phyloP scores from a whole-genome alignment of 2,329 filamentous ascomycete species.

The Didymella pomorum region DNA sequence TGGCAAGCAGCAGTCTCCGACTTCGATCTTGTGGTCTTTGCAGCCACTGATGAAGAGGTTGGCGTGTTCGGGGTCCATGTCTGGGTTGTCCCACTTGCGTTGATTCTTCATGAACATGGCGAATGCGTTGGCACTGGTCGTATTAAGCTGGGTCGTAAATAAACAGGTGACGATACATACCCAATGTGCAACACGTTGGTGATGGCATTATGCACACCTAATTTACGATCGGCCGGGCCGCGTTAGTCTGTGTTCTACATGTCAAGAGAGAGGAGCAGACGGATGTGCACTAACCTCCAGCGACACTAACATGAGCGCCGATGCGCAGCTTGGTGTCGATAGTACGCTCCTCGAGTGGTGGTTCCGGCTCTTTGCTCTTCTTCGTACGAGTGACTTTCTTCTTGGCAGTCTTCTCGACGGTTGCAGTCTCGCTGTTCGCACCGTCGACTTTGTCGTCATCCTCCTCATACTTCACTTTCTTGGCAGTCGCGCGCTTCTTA shows the following conservation, averaged over 20 bases:
- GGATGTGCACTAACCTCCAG: conserved; percentile 70
- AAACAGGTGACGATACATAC: conserved; percentile 43
- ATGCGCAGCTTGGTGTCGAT: conserved; percentile 80
- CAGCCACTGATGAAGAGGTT: conserved; percentile 75
- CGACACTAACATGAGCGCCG: conserved; percentile 89
- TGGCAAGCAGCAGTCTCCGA: conserved; percentile 78
- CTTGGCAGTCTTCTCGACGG: conserved; percentile 15
- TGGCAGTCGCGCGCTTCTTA: conserved; percentile 25
- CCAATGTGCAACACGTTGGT: conserved; percentile 79
- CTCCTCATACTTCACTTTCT: conserved; percentile 33
- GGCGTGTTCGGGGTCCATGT: conserved; percentile 72
- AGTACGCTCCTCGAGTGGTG: conserved; percentile 74
- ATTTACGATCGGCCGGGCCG: conserved; percentile 24
- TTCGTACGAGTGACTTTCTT: conserved; percentile 21
- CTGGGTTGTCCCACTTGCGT: conserved; percentile 89
- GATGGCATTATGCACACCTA: conserved; percentile 89
- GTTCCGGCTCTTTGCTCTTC: conserved; percentile 45
- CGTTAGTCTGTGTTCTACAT: conserved; percentile 27
- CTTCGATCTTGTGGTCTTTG: conserved; percentile 74
- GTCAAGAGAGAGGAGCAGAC: not conserved
- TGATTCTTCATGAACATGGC: conserved; percentile 96
- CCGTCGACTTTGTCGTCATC: conserved; percentile 21
- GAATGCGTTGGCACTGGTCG: conserved; percentile 79
- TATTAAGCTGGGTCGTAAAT: conserved; percentile 20
- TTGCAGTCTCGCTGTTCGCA: conserved; percentile 11